Conservation (phyloP, 1,284 basidiomycete genomes). For the Trametes hirsuta region DNA sequence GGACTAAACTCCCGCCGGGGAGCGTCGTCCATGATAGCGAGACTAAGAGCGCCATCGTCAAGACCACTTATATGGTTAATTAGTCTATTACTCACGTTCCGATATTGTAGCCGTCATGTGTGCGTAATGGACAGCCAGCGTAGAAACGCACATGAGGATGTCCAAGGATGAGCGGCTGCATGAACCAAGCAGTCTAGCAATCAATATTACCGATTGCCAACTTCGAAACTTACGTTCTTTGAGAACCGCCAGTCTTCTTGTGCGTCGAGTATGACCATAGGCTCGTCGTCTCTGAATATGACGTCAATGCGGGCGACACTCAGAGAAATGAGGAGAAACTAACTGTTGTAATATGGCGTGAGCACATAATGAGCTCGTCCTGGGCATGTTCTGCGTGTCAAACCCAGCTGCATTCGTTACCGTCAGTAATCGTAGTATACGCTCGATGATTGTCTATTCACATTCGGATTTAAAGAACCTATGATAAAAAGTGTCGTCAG, state of each 20-base stretch:
- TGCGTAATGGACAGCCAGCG: slow-evolving; percentile 88
- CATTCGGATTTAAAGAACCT: slow-evolving; percentile 88
- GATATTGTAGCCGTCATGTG: slow-evolving; percentile 89
- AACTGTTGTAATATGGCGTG: slow-evolving; percentile 85
- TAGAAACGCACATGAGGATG: slow-evolving; percentile 83
- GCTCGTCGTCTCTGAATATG: slow-evolving; percentile 74
- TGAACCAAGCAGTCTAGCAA: not conserved
- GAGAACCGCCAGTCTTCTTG: slow-evolving; percentile 87
- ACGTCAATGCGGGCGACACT: not conserved
- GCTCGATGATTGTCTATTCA: slow-evolving; percentile 38
- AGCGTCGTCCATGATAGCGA: slow-evolving; percentile 86
- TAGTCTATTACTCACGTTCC: slow-evolving; percentile 60
- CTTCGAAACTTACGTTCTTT: slow-evolving; percentile 59
- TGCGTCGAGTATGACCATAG: slow-evolving; percentile 84
- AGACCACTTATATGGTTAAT: slow-evolving; percentile 6
- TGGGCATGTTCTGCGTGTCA: slow-evolving; percentile 53
- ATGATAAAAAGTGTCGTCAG: not conserved
- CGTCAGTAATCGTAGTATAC: not conserved
- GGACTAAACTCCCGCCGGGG: slow-evolving; percentile 88
- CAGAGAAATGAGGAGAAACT: slow-evolving; percentile 22
- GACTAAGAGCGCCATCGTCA: slow-evolving; percentile 40
- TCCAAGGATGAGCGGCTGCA: slow-evolving; percentile 77
- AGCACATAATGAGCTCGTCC: slow-evolving; percentile 78
- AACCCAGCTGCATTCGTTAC: slow-evolving; percentile 56
- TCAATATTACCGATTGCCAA: not conserved